phyloP scores from a whole-genome alignment of 306 rosid species.

The Quercus engelmannii region DNA sequence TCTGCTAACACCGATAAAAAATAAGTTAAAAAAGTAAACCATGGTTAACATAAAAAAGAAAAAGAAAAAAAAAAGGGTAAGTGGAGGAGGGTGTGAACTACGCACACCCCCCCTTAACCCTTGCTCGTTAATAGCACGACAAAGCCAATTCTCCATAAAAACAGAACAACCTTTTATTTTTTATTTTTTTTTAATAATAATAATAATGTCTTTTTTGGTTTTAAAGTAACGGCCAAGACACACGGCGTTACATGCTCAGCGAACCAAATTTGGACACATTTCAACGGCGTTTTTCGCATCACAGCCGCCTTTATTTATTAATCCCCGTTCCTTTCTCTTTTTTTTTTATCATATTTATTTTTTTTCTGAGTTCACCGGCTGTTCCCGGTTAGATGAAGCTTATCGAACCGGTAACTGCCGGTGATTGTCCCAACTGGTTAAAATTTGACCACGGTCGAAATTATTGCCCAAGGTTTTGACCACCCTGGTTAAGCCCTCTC shows the following conservation, averaged over 20 bases:
- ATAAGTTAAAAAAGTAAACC: background rate
- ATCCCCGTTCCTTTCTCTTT: slow-evolving; percentile 25
- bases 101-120: slow-evolving; percentile 26
- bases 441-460: slow-evolving; percentile 64
- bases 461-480: slow-evolving; percentile 51
- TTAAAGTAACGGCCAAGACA: slow-evolving; percentile 26
- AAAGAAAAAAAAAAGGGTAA: background rate
- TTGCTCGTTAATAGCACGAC: slow-evolving; percentile 63
- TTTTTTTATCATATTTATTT: background rate
- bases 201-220: background rate
- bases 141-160: slow-evolving; percentile 65
- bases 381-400: slow-evolving; percentile 13
- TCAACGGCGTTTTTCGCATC: slow-evolving; percentile 14
- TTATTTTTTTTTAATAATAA: no score
- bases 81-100: slow-evolving; percentile 27
- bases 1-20: background rate
- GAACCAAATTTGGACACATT: background rate
- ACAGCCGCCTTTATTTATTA: slow-evolving; percentile 29
- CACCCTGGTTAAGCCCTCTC: slow-evolving; percentile 42
- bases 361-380: slow-evolving; percentile 22
- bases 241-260: slow-evolving; percentile 30
- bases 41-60: slow-evolving; percentile 27
- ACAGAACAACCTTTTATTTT: slow-evolving; percentile 28
- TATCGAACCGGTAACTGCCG: slow-evolving; percentile 32
- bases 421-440: slow-evolving; percentile 43